phyloP scores from a whole-genome alignment of 2,329 filamentous ascomycete genomes.

The Arthroderma sp. region DNA sequence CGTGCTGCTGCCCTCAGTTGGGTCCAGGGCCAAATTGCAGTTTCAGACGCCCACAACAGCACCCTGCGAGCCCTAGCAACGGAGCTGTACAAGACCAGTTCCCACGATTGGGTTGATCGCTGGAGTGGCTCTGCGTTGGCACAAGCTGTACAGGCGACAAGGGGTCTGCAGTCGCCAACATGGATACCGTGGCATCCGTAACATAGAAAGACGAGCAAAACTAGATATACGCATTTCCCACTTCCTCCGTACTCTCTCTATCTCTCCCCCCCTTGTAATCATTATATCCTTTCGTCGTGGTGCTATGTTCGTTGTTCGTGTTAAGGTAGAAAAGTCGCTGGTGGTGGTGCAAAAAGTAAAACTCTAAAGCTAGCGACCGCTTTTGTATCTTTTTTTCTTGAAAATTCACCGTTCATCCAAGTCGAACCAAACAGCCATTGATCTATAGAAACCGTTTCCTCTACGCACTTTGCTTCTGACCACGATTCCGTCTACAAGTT shows the following conservation, averaged over 20 bases:
- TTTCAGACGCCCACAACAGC: slow-evolving; percentile 34
- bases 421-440: neutral
- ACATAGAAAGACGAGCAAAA: neutral
- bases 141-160: neutral
- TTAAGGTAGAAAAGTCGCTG: neutral
- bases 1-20: slow-evolving; percentile 63
- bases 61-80: slow-evolving; percentile 45
- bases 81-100: slow-evolving; percentile 53
- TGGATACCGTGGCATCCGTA: neutral
- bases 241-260: neutral
- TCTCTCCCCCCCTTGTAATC: no score
- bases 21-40: slow-evolving; percentile 51
- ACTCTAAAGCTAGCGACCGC: slow-evolving; percentile 5
- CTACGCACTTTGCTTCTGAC: neutral
- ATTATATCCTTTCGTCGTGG: no score
- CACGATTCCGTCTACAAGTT: neutral
- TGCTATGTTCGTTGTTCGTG: neutral
- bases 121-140: slow-evolving; percentile 51
- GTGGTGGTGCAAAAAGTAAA: slow-evolving; percentile 2
- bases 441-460: neutral
- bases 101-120: slow-evolving; percentile 49
- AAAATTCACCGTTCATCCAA: neutral
- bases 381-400: neutral
- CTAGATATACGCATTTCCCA: neutral
- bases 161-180: neutral